Evolutionary conservation across 2,329 filamentous ascomycete genomes (phyloP), one percentile per base, ranked within the genome.

Genomic region (Calonectria hongkongensis): DNA sequence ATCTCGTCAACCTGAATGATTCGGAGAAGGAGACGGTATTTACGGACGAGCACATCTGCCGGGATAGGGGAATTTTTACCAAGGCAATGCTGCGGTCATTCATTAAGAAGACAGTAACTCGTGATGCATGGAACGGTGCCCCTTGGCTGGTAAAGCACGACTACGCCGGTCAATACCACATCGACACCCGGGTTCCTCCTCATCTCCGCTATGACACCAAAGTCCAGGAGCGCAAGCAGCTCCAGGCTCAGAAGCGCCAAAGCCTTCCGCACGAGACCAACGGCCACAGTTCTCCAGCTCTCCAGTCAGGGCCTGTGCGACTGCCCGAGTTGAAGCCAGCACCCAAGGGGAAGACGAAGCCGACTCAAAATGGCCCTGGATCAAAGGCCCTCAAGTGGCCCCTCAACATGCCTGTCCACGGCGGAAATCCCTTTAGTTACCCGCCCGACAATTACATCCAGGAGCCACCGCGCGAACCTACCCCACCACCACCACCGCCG

Each of bases 71-170:
- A 79, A 90, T 95, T 58, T 99, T 98, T 82, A 98, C 96, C 33
- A 98, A 99, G 85, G 93, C 96, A 62, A 96, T 98, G 83, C 88
- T 99, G 48, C 92, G 96, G 41, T 95, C 95, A 7, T 99, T 98
- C 77, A 94, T 99, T 75, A 98, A 98, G 82, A 96, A 97, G 84
- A 97, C 95, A 0, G 94, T 98, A n/a, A 94, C 93, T 2, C 89
- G 96, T 73, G 97, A 98, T 81, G 91, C 95, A 4, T 98, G 96
- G 95, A 96, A 92, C 73, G 96, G 96, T n/a, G 97, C 97, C 0
- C 96, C 97, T 0, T 99, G 97, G 97, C 87, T 98, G 68, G 96
- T 98, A 21, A 98, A 97, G 85, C 90, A 94, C 43, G 92, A 95
- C 67, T 92, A 98, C 72, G 97, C 97, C 1, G 91, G 92, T 56